phyloP scores from a whole-genome alignment of 2,329 filamentous ascomycete genomes.

The Orbilia quercus region DNA sequence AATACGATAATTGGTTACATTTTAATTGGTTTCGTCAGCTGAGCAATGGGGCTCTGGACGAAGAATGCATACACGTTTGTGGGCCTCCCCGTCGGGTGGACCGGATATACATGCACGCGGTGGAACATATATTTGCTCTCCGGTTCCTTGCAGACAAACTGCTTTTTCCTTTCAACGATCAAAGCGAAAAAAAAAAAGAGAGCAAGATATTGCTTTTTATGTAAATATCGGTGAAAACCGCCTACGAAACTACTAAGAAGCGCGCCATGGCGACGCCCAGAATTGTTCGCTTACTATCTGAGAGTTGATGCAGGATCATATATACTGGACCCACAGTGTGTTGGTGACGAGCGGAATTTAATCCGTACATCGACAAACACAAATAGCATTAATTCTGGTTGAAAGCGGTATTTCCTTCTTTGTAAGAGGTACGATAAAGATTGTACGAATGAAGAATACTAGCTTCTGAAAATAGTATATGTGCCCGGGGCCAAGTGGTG shows the following conservation, averaged over 20 bases:
- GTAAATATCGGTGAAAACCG: constrained; percentile 8
- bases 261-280: constrained; percentile 1
- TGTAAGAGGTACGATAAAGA: constrained; percentile 28
- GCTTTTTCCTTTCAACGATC: constrained; percentile 14
- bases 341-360: not conserved
- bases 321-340: constrained; percentile 24
- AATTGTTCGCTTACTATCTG: constrained; percentile 43
- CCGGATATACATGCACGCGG: constrained; percentile 51
- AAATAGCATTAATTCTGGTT: constrained; percentile 44
- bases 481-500: constrained; percentile 27
- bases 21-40: constrained; percentile 54
- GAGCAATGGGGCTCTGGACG: constrained; percentile 45
- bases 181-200: constrained; percentile 1
- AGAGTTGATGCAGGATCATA: constrained; percentile 21
- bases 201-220: constrained; percentile 39
- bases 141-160: constrained; percentile 53
- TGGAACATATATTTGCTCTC: constrained; percentile 28
- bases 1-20: constrained; percentile 31
- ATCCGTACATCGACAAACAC: constrained; percentile 34
- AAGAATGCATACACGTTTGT: constrained; percentile 23
- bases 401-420: constrained; percentile 31
- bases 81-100: constrained; percentile 41
- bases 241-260: not conserved
- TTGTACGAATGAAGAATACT: constrained; percentile 29
- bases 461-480: constrained; percentile 55